Conservation (phyloP, 768 basidiomycete genomes). For the Floccularia luteovirens region DNA sequence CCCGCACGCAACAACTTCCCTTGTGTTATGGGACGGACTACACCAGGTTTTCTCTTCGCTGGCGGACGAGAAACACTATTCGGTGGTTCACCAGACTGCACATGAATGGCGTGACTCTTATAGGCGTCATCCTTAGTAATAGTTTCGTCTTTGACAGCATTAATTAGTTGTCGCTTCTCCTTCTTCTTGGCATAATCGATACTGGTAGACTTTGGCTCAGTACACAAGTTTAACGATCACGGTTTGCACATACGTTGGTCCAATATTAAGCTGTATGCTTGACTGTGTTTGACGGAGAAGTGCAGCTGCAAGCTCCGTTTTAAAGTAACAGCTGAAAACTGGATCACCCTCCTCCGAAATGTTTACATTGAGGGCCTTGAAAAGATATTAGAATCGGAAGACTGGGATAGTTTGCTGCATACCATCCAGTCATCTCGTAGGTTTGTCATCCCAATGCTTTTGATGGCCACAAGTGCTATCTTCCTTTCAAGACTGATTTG, state of each 20-base stretch:
- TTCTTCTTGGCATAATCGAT: constrained; percentile 95
- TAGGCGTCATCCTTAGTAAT: constrained; percentile 74
- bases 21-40: constrained; percentile 76
- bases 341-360: constrained; percentile 93
- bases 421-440: constrained; percentile 96
- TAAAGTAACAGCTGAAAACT: constrained; percentile 85
- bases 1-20: constrained; percentile 76
- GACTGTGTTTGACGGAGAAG: constrained; percentile 78
- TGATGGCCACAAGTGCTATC: constrained; percentile 84
- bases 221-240: neutral
- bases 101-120: constrained; percentile 89
- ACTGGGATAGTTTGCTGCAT: constrained; percentile 36
- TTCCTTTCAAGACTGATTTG: constrained; percentile 72
- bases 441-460: constrained; percentile 79
- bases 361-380: constrained; percentile 69
- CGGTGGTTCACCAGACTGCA: constrained; percentile 82
- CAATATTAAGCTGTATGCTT: constrained; percentile 63
- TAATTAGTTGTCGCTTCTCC: constrained; percentile 85
- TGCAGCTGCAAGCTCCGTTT: constrained; percentile 86
- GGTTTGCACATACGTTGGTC: constrained; percentile 58
- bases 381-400: constrained; percentile 61
- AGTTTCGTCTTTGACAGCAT: constrained; percentile 85
- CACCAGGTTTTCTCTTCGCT: constrained; percentile 83
- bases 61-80: constrained; percentile 76
- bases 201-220: constrained; percentile 27